Evolutionary conservation across 2,329 filamentous ascomycete species (phyloP).

Genomic region (Knufia petricola): DNA sequence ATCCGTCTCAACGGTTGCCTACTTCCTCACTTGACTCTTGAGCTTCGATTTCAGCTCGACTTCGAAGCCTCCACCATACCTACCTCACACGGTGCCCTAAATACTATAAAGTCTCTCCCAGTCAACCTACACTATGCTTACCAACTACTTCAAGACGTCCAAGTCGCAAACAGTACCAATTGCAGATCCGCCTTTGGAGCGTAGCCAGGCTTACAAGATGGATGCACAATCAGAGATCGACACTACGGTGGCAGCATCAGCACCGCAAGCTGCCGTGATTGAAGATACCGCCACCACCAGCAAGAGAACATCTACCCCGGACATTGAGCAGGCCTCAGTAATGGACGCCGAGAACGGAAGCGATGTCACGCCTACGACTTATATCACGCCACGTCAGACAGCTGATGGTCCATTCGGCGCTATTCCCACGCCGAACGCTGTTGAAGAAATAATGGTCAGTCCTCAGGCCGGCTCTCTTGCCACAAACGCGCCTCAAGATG

Average conservation of each 20-base stretch:
- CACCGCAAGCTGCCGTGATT: neutral
- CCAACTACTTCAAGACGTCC: neutral
- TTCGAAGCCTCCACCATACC: neutral
- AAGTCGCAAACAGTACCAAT: neutral
- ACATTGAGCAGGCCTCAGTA: slow-evolving; percentile 1
- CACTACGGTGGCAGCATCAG: neutral
- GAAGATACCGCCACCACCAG: neutral
- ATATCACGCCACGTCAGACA: neutral
- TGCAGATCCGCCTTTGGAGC: neutral
- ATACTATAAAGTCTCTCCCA: neutral
- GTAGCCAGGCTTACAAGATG: neutral
- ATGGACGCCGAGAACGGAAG: too few species aligned
- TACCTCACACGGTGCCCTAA: neutral
- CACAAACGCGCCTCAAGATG: neutral
- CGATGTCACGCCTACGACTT: neutral
- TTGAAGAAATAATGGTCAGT: slow-evolving; percentile 2
- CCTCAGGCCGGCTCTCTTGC: neutral
- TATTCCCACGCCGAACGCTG: slow-evolving; percentile 8
- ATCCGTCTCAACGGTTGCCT: neutral
- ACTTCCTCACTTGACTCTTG: neutral
- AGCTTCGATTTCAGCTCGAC: neutral
- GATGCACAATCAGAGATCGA: neutral
- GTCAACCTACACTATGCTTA: neutral
- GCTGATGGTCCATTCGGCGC: neutral
- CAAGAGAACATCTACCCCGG: neutral